These are phyloP conservation scores for Anacardium occidentale DNA, from an alignment of 345 rosid genomes.

Conservation along the genomic window DNA sequence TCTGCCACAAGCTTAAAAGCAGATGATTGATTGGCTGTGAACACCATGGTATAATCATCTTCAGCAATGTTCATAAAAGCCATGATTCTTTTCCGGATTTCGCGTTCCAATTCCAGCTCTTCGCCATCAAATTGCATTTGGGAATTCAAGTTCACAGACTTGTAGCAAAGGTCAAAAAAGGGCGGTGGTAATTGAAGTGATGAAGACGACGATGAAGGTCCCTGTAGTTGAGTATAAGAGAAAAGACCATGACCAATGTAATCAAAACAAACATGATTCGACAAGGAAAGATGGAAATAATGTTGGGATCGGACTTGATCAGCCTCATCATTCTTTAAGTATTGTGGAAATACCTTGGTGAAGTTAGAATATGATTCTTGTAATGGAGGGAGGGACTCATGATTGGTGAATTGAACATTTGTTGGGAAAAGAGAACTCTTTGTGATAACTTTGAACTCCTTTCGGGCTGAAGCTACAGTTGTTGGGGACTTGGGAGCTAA, in stretches of 20 bases:
- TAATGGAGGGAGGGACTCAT: conserved; percentile 75
- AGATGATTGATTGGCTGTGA: conserved; percentile 67
- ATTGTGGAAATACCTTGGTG: conserved; percentile 49
- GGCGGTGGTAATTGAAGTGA: conserved; percentile 14
- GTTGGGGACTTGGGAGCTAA: conserved; percentile 10
- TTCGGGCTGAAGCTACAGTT: conserved; percentile 29
- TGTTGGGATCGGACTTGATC: conserved; percentile 64
- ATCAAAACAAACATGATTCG: conserved; percentile 57
- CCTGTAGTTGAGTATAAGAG: conserved; percentile 56
- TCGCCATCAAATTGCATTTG: conserved; percentile 37
- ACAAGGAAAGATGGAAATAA: conserved; percentile 56
- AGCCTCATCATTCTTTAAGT: conserved; percentile 44
- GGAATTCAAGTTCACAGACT: conserved; percentile 41
- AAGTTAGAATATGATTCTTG: conserved; percentile 52
- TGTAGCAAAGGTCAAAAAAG: conserved; percentile 49
- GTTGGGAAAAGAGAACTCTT: conserved; percentile 43
- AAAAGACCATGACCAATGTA: conserved; percentile 71
- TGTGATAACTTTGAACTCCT: conserved; percentile 43
- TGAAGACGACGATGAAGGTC: conserved; percentile 30
- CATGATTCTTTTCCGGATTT: conserved; percentile 53
- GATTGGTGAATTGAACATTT: conserved; percentile 62
- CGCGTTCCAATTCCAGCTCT: conserved; percentile 48
- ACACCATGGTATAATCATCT: conserved; percentile 60
- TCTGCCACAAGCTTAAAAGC: conserved; percentile 82
- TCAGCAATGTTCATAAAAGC: conserved; percentile 74